Percentiles rank a stretch among this genome's conserved stretches.
phyloP scores from a whole-genome alignment of 176 grass and related monocot species.

The Triticum timopheevii region DNA sequence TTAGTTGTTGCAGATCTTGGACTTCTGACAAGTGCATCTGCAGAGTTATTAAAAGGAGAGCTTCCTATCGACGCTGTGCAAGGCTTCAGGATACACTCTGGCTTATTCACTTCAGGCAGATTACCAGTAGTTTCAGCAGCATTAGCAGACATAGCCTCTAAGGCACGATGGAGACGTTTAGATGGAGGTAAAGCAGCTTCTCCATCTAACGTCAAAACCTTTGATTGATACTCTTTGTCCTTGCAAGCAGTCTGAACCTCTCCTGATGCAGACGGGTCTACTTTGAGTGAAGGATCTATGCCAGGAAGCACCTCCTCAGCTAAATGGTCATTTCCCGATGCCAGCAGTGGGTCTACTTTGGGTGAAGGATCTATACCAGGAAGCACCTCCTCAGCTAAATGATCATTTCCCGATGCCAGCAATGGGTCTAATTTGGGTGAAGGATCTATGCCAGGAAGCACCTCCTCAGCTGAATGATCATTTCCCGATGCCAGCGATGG shows the following conservation, averaged over 20 bases:
- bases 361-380: constrained; percentile 30
- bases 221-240: constrained; percentile 40
- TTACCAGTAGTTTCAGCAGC: constrained; percentile 52
- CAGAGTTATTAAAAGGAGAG: constrained; percentile 20
- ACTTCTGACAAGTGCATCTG: constrained; percentile 28
- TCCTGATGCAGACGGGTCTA: constrained; percentile 23
- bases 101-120: constrained; percentile 34
- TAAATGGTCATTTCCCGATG: not conserved
- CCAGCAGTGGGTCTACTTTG: constrained; percentile 15
- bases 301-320: not conserved
- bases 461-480: not conserved
- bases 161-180: constrained; percentile 93
- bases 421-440: constrained; percentile 35
- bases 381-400: not conserved
- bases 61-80: constrained; percentile 20
- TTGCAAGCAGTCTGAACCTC: constrained; percentile 38
- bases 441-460: constrained; percentile 11
- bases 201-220: constrained; percentile 50
- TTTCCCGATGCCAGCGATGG: not conserved
- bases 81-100: constrained; percentile 30
- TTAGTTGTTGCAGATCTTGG: constrained; percentile 24
- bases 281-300: constrained; percentile 36
- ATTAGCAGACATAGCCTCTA: constrained; percentile 99
- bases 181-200: constrained; percentile 98
- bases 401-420: not conserved